A percentile compares a stretch with the other conserved stretches of the same genome.
phyloP scores from a whole-genome alignment of 208 protist species.

The Leishmania guyanensis region DNA sequence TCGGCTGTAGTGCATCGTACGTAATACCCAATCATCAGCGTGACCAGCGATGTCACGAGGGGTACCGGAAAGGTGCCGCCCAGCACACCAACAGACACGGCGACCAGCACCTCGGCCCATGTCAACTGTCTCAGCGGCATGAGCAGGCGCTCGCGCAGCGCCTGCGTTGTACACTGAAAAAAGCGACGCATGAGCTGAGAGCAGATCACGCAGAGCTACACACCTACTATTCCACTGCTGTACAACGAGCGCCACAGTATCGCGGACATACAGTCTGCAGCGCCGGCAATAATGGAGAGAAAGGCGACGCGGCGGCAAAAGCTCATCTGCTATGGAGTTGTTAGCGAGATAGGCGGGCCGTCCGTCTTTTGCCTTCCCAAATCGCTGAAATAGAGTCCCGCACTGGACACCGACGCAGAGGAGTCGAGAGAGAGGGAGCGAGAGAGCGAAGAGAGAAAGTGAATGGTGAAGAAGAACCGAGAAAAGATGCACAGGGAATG shows the following conservation, averaged over 20 bases:
- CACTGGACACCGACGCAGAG: too few relatives aligned
- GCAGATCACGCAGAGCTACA: background rate
- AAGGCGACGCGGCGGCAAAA: too few relatives aligned
- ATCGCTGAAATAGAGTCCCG: background rate
- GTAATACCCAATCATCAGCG: conserved; percentile 20
- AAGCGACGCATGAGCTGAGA: conserved; percentile 2
- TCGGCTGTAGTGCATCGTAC: conserved; percentile 27
- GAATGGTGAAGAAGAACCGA: background rate
- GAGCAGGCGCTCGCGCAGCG: conserved; percentile 32
- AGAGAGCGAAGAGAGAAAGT: background rate
- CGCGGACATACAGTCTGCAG: background rate
- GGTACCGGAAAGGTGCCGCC: conserved; percentile 68
- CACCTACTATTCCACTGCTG: background rate
- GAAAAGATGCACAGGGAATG: background rate
- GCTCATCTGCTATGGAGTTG: background rate
- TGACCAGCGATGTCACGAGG: conserved; percentile 41
- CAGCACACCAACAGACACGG: conserved; percentile 38
- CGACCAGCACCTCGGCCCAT: conserved; percentile 19
- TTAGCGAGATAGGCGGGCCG: background rate
- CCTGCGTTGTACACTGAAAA: conserved; percentile 11
- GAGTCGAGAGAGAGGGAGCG: background rate
- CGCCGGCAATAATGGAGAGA: background rate
- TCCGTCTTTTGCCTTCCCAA: background rate
- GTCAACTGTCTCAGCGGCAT: conserved; percentile 35
- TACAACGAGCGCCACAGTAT: background rate